Evolutionary conservation across 2,329 filamentous ascomycete species (phyloP), one percentile per base, ranked within the genome.

Genomic region (Epichloe hybrida): DNA sequence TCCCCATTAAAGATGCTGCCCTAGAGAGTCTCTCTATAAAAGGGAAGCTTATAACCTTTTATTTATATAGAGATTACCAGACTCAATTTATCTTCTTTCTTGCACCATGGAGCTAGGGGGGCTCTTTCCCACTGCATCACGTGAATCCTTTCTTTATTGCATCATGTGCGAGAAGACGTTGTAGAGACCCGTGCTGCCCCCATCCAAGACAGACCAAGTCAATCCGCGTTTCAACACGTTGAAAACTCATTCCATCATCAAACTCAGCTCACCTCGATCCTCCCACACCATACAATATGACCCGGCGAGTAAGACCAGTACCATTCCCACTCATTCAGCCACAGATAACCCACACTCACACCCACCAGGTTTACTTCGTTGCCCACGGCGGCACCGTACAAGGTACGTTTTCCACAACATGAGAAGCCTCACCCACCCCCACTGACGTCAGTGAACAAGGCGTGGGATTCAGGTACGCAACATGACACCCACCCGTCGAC

Each of bases 351-450:
- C 20, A 17, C 15, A 4, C 12, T 17, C 1, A 27, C 40, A 31
- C 15, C 37, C 39, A 35, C 15, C 46, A 83, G 79, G 66, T 82
- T 35, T 79, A 79, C 57, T 84, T 83, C 61, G 67, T 77, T 15
- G 83, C 81, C 52, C 80, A 86, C 58, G 84, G 83, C 50, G 73
- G 73, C 13, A 57, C 57, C 39, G 84, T 88, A 12, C 84, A 88
- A 75, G 84, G 84, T 82, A 67, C 54, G 68, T 17, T 49, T 56
- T 48, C 7, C 20, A 46, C 12, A 15, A 15, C 6, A 9, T 5
- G 5, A 7, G 8, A 5, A 7, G 13, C n/a, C 5, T 23, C 13
- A 23, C 37, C 13, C 35, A 5, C 15, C 3, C 20, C 34, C 6
- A 6, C 59, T 68, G 59, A 66, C 62, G 17, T 17, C 17, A 57